A percentile compares a stretch with the other conserved stretches of the same genome.
phyloP scores from a whole-genome alignment of 495 filamentous ascomycete species.

The Sporormia fimetaria region DNA sequence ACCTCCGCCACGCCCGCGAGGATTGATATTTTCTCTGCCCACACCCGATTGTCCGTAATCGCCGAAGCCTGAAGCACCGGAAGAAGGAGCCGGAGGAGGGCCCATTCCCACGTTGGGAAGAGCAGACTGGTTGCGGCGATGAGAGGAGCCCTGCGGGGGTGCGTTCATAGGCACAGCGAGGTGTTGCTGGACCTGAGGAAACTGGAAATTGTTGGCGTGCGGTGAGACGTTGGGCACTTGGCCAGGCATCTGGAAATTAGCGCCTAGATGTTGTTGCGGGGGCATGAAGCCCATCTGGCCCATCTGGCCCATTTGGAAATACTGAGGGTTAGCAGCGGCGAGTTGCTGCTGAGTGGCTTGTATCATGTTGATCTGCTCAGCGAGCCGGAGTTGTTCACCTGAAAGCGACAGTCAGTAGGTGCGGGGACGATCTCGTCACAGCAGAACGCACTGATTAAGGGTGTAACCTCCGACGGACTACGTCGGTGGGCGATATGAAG shows the following conservation, averaged over 20 bases:
- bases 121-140: slow-evolving; percentile 96
- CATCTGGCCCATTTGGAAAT: slow-evolving; percentile 92
- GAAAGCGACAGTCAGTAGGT: slow-evolving; percentile 19
- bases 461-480: slow-evolving; percentile 95
- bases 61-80: slow-evolving; percentile 81
- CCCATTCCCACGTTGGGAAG: slow-evolving; percentile 88
- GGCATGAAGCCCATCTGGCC: no score
- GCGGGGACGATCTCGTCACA: slow-evolving; percentile 1
- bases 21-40: slow-evolving; percentile 55
- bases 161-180: slow-evolving; percentile 59
- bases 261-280: slow-evolving; percentile 61
- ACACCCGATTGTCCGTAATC: slow-evolving; percentile 53
- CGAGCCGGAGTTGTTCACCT: slow-evolving; percentile 95
- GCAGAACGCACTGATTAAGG: slow-evolving; percentile 86
- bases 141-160: slow-evolving; percentile 67
- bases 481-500: slow-evolving; percentile 95
- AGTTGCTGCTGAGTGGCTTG: slow-evolving; percentile 99
- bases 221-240: slow-evolving; percentile 67
- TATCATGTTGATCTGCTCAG: slow-evolving; percentile 95
- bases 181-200: slow-evolving; percentile 68
- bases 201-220: slow-evolving; percentile 76
- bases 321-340: slow-evolving; percentile 89
- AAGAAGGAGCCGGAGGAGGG: slow-evolving; percentile 92
- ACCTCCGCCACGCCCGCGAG: slow-evolving; percentile 62
- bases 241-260: slow-evolving; percentile 56